Percentiles rank a stretch among this genome's conserved stretches.
These are phyloP conservation scores for Diplodia seriata DNA, from an alignment of 2,329 filamentous ascomycete species.

Conservation along the genomic window DNA sequence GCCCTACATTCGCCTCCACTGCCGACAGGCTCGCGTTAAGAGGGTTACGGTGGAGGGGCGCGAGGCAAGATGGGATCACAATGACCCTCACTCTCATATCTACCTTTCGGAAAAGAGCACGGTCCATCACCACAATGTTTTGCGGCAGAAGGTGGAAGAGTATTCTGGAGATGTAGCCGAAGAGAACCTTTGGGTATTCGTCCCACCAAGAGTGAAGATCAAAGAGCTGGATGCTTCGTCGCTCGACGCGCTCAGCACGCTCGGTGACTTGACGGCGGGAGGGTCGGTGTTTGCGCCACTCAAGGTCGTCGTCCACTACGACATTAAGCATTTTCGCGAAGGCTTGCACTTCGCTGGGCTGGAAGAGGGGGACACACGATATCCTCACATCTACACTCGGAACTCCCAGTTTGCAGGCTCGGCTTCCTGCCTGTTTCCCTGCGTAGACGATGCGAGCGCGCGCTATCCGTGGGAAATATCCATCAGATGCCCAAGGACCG, in stretches of 20 bases:
- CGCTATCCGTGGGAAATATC: conserved; percentile 88
- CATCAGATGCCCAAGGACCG: conserved; percentile 82
- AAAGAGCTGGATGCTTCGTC: conserved; percentile 65
- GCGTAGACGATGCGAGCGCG: conserved; percentile 83
- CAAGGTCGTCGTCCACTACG: conserved; percentile 76
- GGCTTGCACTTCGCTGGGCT: conserved; percentile 91
- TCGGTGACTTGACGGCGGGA: conserved; percentile 36
- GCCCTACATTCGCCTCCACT: conserved; percentile 64
- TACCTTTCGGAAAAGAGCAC: conserved; percentile 66
- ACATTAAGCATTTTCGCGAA: conserved; percentile 76
- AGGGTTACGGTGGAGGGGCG: conserved; percentile 56
- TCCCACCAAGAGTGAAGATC: conserved; percentile 68
- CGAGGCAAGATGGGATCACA: conserved; percentile 50
- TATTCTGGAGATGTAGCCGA: conserved; percentile 58
- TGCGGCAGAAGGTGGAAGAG: conserved; percentile 71
- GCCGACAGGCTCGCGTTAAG: conserved; percentile 66
- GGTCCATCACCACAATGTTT: conserved; percentile 78
- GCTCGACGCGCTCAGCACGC: conserved; percentile 33
- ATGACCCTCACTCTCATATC: conserved; percentile 72
- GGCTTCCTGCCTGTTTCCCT: conserved; percentile 88
- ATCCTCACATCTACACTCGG: conserved; percentile 89
- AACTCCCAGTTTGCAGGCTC: conserved; percentile 80
- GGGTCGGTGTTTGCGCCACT: conserved; percentile 63
- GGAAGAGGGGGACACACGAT: conserved; percentile 78
- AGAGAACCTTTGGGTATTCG: conserved; percentile 63